phyloP scores from a whole-genome alignment of 805 yeast species.

The Maudiozyma turicensis region DNA sequence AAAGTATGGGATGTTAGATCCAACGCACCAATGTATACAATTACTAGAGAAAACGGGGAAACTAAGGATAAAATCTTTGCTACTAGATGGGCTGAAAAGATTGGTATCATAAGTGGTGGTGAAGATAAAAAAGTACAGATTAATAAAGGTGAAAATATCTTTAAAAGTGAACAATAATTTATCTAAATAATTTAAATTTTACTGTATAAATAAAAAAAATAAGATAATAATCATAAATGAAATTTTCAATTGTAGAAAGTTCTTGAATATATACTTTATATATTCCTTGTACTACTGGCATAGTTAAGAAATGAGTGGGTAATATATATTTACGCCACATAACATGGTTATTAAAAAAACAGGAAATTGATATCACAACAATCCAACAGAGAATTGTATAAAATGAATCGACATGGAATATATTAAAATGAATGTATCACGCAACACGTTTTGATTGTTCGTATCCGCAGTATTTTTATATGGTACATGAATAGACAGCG shows the following conservation, averaged over 20 bases:
- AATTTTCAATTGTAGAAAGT: neutral
- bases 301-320: no score
- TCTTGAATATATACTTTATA: neutral
- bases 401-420: no score
- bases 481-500: no score
- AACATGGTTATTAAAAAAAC: no score
- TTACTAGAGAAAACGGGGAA: slow-evolving; percentile 57
- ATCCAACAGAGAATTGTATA: no score
- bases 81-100: slow-evolving; percentile 69
- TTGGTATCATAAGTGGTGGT: slow-evolving; percentile 89
- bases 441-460: no score
- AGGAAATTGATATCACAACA: no score
- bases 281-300: no score
- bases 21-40: slow-evolving; percentile 68
- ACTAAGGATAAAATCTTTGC: slow-evolving; percentile 66
- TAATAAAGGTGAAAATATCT: slow-evolving; percentile 39
- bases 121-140: slow-evolving; percentile 89
- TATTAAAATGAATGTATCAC: no score
- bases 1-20: slow-evolving; percentile 95
- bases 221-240: neutral
- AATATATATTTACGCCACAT: no score
- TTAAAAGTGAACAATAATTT: slow-evolving; percentile 12
- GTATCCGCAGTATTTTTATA: no score
- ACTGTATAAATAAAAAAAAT: neutral
- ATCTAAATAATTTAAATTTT: neutral